Base-by-base conservation (phyloP, 768 basidiomycete genomes). In the Leccinum uliginosum region DNA sequence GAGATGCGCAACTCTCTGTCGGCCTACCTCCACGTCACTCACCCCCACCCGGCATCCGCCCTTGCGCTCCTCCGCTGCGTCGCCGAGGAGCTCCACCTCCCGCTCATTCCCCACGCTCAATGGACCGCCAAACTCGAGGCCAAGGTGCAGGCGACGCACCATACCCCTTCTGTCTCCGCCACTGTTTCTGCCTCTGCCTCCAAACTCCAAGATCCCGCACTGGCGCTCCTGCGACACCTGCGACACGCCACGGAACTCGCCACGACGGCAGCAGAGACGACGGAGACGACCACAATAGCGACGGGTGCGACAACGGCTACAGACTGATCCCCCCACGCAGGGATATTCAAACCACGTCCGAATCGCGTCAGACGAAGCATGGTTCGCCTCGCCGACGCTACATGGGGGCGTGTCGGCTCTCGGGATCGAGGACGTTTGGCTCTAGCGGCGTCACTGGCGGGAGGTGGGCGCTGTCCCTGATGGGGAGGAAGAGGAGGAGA, bases 1-100 rank as follows among this genome's bases (percentile, higher is more conserved):
- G 59, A 61, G 34, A 58, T 66, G 64, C 58, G 62, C n/a, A n/a
- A 56, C n/a, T 34, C 64, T 0, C 7, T 8, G 2, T 46, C 59
- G 4, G 11, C 55, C 1, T 54, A 52, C 9, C 50, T 56, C 32
- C 54, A 66, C 35, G 2, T 68, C 44, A 55, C 38, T 0, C 67
- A 61, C 7, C 64, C 62, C 15, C 19, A 0, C 14, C 53, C 66
- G 5, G 17, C 55, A 12, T 62, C 59, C 19, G 43, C 51, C 15
- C 40, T 50, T n/a, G 4, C 51, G 9, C 63, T 62, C 45, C 57
- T 64, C 43, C 50, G 40, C n/a, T 32, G 4, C 15, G 34, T 61
- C 32, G 29, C 56, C 19, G 34, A 34, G 4, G 54, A 57, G 1
- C 57, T 67, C 26, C 3, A 17, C 15, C 50, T 64, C 7, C 59